Evolutionary conservation across 2,329 filamentous ascomycete species (phyloP).

Genomic region (Curvularia sp.): DNA sequence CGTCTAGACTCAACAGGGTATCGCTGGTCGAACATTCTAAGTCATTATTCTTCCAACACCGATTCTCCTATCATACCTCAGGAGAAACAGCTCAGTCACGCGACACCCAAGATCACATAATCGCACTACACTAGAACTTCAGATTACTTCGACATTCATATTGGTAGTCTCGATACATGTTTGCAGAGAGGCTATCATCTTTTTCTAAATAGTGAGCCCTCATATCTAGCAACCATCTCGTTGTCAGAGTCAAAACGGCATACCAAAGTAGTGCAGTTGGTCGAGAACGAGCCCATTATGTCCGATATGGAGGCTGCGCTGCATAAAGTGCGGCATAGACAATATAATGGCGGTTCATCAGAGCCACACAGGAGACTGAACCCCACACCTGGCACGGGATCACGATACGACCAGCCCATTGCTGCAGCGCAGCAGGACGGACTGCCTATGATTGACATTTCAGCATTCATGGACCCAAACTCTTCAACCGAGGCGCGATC

Average conservation of each 20-base stretch:
- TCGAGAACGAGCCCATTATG: constrained; percentile 9
- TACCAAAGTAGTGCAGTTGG: not conserved
- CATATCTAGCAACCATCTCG: not conserved
- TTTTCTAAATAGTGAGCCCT: not conserved
- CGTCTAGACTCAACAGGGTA: constrained; percentile 22
- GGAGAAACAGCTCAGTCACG: not conserved
- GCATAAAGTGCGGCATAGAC: constrained; percentile 16
- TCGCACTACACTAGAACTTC: too few relatives aligned
- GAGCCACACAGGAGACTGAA: constrained; percentile 20
- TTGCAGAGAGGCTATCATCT: not conserved
- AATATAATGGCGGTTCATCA: constrained; percentile 3
- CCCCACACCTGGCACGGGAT: constrained; percentile 26
- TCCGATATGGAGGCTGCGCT: constrained; percentile 27
- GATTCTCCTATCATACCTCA: not conserved
- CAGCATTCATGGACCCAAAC: constrained; percentile 44
- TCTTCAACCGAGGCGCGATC: constrained; percentile 26
- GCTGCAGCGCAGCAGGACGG: constrained; percentile 25
- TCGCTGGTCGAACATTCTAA: constrained; percentile 8
- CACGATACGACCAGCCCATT: constrained; percentile 24
- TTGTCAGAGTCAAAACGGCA: not conserved
- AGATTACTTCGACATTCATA: not conserved
- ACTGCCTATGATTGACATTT: constrained; percentile 54
- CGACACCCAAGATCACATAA: not conserved
- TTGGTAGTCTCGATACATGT: not conserved
- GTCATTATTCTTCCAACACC: constrained; percentile 2